Base-by-base conservation (phyloP, 2,329 filamentous ascomycete species). In the Xylariaceae sp. region DNA sequence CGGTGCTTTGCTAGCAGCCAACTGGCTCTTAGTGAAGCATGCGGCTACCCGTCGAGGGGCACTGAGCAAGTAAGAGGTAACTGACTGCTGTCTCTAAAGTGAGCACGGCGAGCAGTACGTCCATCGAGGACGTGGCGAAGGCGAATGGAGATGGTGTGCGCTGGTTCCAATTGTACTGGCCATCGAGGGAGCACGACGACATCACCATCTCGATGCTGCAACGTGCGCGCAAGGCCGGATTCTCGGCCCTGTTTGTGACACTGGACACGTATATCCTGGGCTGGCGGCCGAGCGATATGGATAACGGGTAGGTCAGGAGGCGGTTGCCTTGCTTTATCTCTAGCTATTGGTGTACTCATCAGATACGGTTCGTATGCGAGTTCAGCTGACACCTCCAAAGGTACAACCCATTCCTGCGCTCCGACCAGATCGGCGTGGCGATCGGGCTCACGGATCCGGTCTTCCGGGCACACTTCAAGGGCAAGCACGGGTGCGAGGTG, bases 81-180 rank as follows among this genome's bases (percentile, higher is more conserved):
- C n/a, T n/a, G n/a, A n/a, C n/a, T n/a, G n/a, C n/a, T n/a, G n/a
- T n/a, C n/a, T n/a, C n/a, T n/a, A n/a, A n/a, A n/a, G n/a, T 51
- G 42, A 50, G 46, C 32, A 48, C 49, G 17, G 49, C 49, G 10
- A 47, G 44, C 29, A 48, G 45, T n/a, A 45, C 43, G 2, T 46
- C 42, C 26, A 52, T 52, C 16, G 49, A 53, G 38, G 49, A 51
- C n/a, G 49, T 52, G 18, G 50, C 47, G 8, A 33, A 29, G 19
- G 50, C 50, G 12, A 53, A 37, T 14, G 50, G 46, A 23, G n/a
- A n/a, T n/a, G 44, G 44, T 0, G 37, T 40, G 29, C 40, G 47
- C 3, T 53, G 43, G 47, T 52, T 42, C 19, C 49, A 53, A 42
- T 37, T 53, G n/a, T 53, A 53, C 32, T 53, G 50, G 50, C 49